Base-by-base conservation (phyloP, 2,329 filamentous ascomycete genomes). In the Fusarium caatingaense region DNA sequence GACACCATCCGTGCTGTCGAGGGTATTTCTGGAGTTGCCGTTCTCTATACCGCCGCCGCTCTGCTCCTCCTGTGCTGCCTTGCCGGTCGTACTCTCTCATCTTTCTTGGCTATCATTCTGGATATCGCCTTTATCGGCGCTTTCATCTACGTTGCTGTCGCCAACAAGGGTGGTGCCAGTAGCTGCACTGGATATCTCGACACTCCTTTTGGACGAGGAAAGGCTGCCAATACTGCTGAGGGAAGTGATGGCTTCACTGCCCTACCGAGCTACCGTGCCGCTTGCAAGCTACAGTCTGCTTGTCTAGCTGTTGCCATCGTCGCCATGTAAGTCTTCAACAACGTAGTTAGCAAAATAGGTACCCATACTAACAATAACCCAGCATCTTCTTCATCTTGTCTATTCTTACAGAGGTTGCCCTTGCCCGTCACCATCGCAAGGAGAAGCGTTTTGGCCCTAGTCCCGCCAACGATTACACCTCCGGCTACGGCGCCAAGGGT, bases 141-240 rank as follows among this genome's bases (percentile, higher is more conserved):
- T 62, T 96, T 96, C 83, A 88, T 97, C 76, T 97, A 94, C 76
- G 88, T 98, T 64, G 93, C 94, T 1, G 84, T 91, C 50, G 85
- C 93, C 68, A 94, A 92, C 64, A 87, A 91, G 40, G 81, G 87
- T 59, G 94, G 94, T 40, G 88, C 88, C 1, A 80, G 85, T 65
- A 86, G 81, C 51, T 98, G 94, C 83, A 77, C 66, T 18, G 84
- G 81, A 16, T 81, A 82, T 18, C 85, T 94, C 63, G 82, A 85
- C 49, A 95, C 89, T 18, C 89, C 89, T 9, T 88, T 95, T 56
- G 94, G 94, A 40, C 84, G 78, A 6, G 92, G 91, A 8, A 80
- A 86, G 10, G 83, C 87, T 3, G 81, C 82, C 27, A 81, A 84
- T 37, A 84, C 85, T 34, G 79, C 80, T n/a, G 81, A 84, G n/a